phyloP scores from a whole-genome alignment of 495 filamentous ascomycete genomes.

The Annulohypoxylon stygium region DNA sequence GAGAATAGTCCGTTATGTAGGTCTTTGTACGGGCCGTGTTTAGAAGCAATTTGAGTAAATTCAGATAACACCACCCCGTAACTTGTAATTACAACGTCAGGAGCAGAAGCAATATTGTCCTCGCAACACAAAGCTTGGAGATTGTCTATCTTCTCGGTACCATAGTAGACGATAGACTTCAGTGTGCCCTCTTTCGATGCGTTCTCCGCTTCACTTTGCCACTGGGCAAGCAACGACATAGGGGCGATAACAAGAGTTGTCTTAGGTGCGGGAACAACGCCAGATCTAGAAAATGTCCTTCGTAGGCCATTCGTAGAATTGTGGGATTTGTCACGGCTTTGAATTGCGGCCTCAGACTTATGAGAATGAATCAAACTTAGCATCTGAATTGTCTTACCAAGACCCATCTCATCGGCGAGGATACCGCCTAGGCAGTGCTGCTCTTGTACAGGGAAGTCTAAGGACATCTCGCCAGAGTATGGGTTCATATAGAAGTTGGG shows the following conservation, averaged over 20 bases:
- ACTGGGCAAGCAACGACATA: conserved; percentile 93
- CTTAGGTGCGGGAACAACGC: conserved; percentile 77
- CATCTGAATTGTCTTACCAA: conserved; percentile 99
- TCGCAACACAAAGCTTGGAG: conserved; percentile 81
- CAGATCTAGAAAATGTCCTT: conserved; percentile 61
- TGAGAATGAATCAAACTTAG: conserved; percentile 91
- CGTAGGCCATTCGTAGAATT: conserved; percentile 10
- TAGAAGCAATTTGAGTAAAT: conserved; percentile 75
- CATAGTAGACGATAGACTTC: conserved; percentile 91
- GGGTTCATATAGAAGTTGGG: conserved; percentile 93
- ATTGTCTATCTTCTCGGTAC: conserved; percentile 81
- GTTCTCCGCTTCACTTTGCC: conserved; percentile 94
- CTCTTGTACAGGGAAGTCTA: conserved; percentile 92
- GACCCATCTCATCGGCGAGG: conserved; percentile 90
- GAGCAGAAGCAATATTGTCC: conserved; percentile 78
- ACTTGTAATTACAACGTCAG: conserved; percentile 93
- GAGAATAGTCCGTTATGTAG: conserved; percentile 84
- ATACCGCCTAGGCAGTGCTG: conserved; percentile 96
- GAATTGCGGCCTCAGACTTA: conserved; percentile 67
- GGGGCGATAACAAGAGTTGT: conserved; percentile 96
- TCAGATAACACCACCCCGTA: conserved; percentile 94
- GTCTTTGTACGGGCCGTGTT: conserved; percentile 65
- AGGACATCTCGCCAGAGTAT: conserved; percentile 93
- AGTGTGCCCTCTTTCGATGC: conserved; percentile 85
- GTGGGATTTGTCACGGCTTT: conserved; percentile 50